phyloP scores from a whole-genome alignment of 306 rosid genomes.

The Lotus japonicus region DNA sequence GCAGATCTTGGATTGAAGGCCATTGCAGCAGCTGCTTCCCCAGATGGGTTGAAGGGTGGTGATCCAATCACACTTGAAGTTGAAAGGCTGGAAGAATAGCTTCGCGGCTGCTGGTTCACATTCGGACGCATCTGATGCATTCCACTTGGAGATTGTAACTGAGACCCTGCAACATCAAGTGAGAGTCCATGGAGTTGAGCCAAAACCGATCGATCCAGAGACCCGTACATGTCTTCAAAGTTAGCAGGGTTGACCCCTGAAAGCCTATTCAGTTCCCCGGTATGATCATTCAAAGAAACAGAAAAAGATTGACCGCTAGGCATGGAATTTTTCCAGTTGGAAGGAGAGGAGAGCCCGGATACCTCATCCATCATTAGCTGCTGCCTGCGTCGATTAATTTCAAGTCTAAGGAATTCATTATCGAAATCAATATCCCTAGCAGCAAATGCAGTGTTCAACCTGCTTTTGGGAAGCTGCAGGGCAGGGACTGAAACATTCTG shows the following conservation, averaged over 20 bases:
- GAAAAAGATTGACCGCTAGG: constrained; percentile 1
- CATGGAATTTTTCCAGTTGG: constrained; percentile 7
- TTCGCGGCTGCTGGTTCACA: constrained; percentile 39
- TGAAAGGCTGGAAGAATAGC: constrained; percentile 34
- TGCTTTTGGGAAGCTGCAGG: constrained; percentile 59
- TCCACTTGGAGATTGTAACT: constrained; percentile 51
- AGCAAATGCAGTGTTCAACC: constrained; percentile 45
- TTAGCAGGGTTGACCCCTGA: constrained; percentile 55
- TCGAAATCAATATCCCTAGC: constrained; percentile 60
- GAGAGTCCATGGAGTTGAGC: constrained; percentile 56
- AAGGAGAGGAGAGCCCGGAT: constrained; percentile 42
- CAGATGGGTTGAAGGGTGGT: constrained; percentile 29
- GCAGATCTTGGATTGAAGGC: constrained; percentile 56
- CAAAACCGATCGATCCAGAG: constrained; percentile 43
- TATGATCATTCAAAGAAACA: constrained; percentile 29
- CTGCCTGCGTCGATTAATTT: constrained; percentile 44
- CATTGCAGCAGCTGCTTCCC: constrained; percentile 28
- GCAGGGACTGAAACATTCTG: constrained; percentile 45
- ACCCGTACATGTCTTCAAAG: constrained; percentile 55
- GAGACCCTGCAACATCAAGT: constrained; percentile 45
- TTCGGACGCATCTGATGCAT: constrained; percentile 43
- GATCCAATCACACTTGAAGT: constrained; percentile 47
- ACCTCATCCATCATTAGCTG: constrained; percentile 51
- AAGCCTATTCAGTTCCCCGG: constrained; percentile 45
- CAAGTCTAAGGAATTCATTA: constrained; percentile 36